Percentiles rank a stretch among this genome's conserved stretches.
phyloP scores from a whole-genome alignment of 352 stramenopile genomes.

The Lagenidium sp. region DNA sequence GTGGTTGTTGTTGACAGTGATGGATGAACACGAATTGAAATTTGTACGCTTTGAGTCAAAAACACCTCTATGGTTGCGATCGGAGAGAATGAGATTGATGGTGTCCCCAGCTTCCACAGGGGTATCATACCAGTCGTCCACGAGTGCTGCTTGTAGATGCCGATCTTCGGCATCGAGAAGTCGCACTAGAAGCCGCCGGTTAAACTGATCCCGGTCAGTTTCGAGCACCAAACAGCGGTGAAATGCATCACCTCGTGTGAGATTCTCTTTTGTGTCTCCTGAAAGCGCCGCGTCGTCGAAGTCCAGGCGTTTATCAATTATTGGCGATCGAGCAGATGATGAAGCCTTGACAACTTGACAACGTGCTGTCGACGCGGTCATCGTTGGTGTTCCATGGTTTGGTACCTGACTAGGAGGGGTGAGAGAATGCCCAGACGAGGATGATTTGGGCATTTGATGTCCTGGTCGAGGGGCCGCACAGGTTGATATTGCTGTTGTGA shows the following conservation, averaged over 20 bases:
- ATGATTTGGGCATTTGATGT: no score
- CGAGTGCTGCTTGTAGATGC: slow-evolving; percentile 45
- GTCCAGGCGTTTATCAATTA: not conserved
- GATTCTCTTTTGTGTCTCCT: not conserved
- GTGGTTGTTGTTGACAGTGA: slow-evolving; percentile 26
- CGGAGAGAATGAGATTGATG: slow-evolving; percentile 72
- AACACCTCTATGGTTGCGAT: slow-evolving; percentile 26
- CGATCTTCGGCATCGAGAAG: slow-evolving; percentile 60
- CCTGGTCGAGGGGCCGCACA: no score
- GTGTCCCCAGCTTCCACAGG: slow-evolving; percentile 59
- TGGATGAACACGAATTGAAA: no score
- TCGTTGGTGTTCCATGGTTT: no score
- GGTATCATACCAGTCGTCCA: slow-evolving; percentile 76
- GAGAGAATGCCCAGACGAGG: no score
- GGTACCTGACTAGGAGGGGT: no score
- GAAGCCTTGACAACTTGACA: not conserved
- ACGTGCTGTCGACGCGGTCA: no score
- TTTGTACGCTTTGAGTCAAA: slow-evolving; percentile 30
- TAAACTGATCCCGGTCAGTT: slow-evolving; percentile 37
- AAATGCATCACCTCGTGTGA: slow-evolving; percentile 21
- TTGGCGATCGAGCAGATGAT: no score
- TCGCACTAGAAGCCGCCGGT: slow-evolving; percentile 40
- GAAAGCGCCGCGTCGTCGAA: not conserved
- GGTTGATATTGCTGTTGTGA: no score
- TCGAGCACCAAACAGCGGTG: slow-evolving; percentile 59